These are phyloP conservation scores for Cladosporium sp. DNA, from an alignment of 2,329 filamentous ascomycete genomes.

Conservation along the genomic window DNA sequence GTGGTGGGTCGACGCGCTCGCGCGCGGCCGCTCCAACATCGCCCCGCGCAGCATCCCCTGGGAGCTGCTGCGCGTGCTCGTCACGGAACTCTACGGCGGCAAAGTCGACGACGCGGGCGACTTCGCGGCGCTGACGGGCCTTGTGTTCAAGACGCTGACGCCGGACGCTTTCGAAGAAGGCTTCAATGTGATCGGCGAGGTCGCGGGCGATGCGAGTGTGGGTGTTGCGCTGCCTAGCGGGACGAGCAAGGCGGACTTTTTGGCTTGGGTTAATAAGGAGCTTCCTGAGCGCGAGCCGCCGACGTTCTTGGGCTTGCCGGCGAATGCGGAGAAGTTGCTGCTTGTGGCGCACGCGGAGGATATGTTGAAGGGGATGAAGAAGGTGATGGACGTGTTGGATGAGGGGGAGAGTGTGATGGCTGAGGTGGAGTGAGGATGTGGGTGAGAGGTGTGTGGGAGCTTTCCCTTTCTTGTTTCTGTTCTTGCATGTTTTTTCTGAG, in stretches of 20 bases:
- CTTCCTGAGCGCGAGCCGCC: constrained; percentile 95
- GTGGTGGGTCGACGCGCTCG: constrained; percentile 83
- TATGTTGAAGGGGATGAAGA: constrained; percentile 80
- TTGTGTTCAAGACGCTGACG: constrained; percentile 79
- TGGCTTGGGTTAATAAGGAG: constrained; percentile 78
- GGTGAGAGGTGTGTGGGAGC: neutral
- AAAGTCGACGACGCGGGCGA: constrained; percentile 94
- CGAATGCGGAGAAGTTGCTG: constrained; percentile 94
- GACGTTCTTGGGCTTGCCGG: constrained; percentile 88
- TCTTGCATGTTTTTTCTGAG: neutral
- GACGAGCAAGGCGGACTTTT: constrained; percentile 83
- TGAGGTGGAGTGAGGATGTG: constrained; percentile 30
- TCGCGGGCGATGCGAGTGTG: constrained; percentile 39
- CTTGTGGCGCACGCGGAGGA: constrained; percentile 84
- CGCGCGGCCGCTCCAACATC: constrained; percentile 85
- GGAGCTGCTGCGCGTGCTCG: constrained; percentile 88
- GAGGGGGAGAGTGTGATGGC: constrained; percentile 87
- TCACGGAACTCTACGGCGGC: constrained; percentile 94
- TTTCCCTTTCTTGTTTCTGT: neutral
- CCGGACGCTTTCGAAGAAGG: constrained; percentile 89
- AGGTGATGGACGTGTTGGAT: constrained; percentile 84
- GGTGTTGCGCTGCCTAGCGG: constrained; percentile 74
- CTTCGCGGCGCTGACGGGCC: constrained; percentile 69
- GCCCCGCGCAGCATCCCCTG: constrained; percentile 92
- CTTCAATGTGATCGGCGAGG: constrained; percentile 79